Evolutionary conservation across 257 asterid genomes (phyloP).

Genomic region (Petunia secreta): DNA sequence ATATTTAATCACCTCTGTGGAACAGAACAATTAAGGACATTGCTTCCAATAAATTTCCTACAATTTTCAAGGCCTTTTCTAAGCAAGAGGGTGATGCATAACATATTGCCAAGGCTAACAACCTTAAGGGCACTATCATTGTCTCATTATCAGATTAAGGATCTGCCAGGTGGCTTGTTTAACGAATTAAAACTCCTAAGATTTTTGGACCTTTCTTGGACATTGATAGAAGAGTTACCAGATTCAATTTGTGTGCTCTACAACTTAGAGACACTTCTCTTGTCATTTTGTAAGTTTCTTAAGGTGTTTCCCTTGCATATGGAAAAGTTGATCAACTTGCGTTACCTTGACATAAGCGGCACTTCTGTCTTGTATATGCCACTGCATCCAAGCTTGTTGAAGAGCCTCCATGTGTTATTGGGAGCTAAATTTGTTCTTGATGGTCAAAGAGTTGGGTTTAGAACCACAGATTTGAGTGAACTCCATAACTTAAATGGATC

Average conservation of each 20-base stretch:
- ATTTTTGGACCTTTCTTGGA: background rate
- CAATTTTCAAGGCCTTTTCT: accelerated
- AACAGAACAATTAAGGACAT: constrained; percentile 9
- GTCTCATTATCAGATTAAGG: background rate
- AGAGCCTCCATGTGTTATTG: constrained; percentile 2
- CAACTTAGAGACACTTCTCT: constrained; percentile 13
- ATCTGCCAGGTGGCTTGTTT: constrained; percentile 13
- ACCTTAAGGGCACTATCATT: constrained; percentile 29
- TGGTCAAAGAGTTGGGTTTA: background rate
- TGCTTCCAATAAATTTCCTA: background rate
- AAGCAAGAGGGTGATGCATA: background rate
- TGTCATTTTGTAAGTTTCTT: background rate
- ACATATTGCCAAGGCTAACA: background rate
- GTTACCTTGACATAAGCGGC: background rate
- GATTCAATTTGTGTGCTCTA: background rate
- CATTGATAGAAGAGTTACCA: background rate
- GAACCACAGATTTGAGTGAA: background rate
- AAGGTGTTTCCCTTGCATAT: background rate
- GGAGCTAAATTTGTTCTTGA: background rate
- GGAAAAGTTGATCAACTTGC: constrained; percentile 6
- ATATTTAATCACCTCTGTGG: background rate
- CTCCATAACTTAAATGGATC: background rate
- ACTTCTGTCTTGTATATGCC: background rate
- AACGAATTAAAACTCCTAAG: background rate
- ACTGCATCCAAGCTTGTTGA: background rate